Evolutionary conservation across 257 asterid species (phyloP).

Genomic region (Solanum bukasovii): DNA sequence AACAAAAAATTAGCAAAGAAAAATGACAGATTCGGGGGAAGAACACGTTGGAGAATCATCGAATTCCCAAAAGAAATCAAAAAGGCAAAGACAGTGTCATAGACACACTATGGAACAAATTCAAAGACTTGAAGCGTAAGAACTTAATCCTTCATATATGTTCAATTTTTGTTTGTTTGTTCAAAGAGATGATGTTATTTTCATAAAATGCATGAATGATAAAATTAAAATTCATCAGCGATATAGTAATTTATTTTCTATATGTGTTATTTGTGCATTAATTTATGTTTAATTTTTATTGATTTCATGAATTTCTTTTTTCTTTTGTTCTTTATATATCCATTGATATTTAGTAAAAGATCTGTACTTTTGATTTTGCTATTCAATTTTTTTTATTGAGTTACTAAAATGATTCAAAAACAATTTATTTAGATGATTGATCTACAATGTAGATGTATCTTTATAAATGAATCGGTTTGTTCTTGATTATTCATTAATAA

Average conservation of each 20-base stretch:
- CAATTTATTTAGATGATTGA: neutral
- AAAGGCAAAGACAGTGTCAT: constrained; percentile 29
- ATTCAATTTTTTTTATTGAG: neutral
- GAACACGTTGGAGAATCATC: constrained; percentile 21
- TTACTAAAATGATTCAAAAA: neutral
- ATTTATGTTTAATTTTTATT: neutral
- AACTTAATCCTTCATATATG: neutral
- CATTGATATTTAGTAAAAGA: neutral
- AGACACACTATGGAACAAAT: constrained; percentile 58
- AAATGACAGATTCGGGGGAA: constrained; percentile 25
- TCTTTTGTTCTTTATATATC: neutral
- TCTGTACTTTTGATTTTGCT: neutral
- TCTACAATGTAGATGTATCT: neutral
- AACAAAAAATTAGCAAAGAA: neutral
- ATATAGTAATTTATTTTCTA: neutral
- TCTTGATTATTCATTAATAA: neutral
- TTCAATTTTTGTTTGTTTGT: neutral
- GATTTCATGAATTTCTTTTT: neutral
- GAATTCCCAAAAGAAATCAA: constrained; percentile 17
- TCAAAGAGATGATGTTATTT: neutral
- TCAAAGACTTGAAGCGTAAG: constrained; percentile 57
- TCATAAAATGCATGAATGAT: neutral
- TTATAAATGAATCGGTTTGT: neutral
- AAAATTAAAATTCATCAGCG: neutral
- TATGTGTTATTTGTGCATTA: neutral